These are phyloP conservation scores for Coemansia sp. DNA, from an alignment of 192 early-diverging fungal species.

Conservation along the genomic window DNA sequence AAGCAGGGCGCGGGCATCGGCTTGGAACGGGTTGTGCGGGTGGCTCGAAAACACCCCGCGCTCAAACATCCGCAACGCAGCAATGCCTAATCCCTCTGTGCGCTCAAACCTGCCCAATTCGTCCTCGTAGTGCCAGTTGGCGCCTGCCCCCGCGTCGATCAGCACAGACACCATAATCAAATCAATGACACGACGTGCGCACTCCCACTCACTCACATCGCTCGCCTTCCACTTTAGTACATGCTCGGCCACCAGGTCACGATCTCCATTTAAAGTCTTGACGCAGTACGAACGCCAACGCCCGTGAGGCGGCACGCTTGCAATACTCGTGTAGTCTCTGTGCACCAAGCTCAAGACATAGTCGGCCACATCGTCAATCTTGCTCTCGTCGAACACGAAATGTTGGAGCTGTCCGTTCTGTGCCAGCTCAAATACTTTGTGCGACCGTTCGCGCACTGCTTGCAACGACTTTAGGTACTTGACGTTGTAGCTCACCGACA, in stretches of 20 bases:
- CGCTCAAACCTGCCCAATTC: slow-evolving; percentile 55
- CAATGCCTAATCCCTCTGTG: slow-evolving; percentile 86
- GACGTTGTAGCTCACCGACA: slow-evolving; percentile 20
- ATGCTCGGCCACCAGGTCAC: slow-evolving; percentile 54
- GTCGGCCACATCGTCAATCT: slow-evolving; percentile 66
- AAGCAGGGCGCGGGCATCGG: slow-evolving; percentile 58
- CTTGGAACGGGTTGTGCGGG: slow-evolving; percentile 59
- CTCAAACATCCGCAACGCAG: slow-evolving; percentile 81
- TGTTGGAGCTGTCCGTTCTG: slow-evolving; percentile 60
- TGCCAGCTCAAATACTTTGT: slow-evolving; percentile 61
- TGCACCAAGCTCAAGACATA: slow-evolving; percentile 65
- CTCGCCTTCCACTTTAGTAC: slow-evolving; percentile 26
- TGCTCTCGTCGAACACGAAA: slow-evolving; percentile 69
- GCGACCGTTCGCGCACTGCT: slow-evolving; percentile 73
- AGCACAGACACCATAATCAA: slow-evolving; percentile 87
- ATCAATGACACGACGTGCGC: slow-evolving; percentile 73
- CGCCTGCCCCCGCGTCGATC: slow-evolving; percentile 90
- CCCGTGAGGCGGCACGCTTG: slow-evolving; percentile 81
- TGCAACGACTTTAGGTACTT: slow-evolving; percentile 65
- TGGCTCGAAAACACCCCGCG: slow-evolving; percentile 72
- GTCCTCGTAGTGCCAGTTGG: slow-evolving; percentile 73
- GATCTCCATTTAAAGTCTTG: slow-evolving; percentile 33
- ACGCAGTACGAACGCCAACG: slow-evolving; percentile 79
- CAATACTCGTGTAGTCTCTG: slow-evolving; percentile 66
- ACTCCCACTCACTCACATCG: slow-evolving; percentile 44